Conservation (phyloP, 441 rosid species). For the Populus tomentosa region DNA sequence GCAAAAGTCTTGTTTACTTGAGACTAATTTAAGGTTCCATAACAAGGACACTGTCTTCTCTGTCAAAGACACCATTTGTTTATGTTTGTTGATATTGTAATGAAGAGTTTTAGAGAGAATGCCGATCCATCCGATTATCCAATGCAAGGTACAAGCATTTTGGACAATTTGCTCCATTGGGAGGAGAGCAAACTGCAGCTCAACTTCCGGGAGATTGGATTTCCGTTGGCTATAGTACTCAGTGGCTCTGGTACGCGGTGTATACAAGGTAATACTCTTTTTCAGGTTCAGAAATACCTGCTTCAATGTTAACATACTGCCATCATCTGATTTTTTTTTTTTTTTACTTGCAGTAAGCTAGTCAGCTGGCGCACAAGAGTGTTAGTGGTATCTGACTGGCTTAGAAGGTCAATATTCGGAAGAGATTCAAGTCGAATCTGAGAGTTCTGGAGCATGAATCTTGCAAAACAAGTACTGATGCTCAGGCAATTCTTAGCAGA, state of each 20-base stretch:
- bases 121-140: background rate
- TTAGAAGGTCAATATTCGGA: constrained; percentile 40
- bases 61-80: background rate
- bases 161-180: constrained; percentile 72
- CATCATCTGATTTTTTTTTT: background rate
- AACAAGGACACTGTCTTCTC: background rate
- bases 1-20: background rate
- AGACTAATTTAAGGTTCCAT: background rate
- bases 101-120: background rate
- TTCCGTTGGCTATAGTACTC: constrained; percentile 54
- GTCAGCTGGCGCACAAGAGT: constrained; percentile 58
- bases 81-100: background rate
- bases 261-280: constrained; percentile 46
- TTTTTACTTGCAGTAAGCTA: constrained; percentile 19
- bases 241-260: constrained; percentile 73
- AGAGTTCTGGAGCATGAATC: constrained; percentile 2
- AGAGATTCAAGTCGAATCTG: constrained; percentile 57
- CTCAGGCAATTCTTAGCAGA: background rate
- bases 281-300: background rate
- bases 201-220: constrained; percentile 70
- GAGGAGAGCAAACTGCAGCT: constrained; percentile 69
- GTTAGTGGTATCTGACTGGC: constrained; percentile 45
- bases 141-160: constrained; percentile 52
- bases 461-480: background rate
- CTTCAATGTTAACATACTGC: background rate